Evolutionary conservation across 257 asterid species (phyloP), one percentile per base, ranked within the genome.

Genomic region (Penstemon eatonii): DNA sequence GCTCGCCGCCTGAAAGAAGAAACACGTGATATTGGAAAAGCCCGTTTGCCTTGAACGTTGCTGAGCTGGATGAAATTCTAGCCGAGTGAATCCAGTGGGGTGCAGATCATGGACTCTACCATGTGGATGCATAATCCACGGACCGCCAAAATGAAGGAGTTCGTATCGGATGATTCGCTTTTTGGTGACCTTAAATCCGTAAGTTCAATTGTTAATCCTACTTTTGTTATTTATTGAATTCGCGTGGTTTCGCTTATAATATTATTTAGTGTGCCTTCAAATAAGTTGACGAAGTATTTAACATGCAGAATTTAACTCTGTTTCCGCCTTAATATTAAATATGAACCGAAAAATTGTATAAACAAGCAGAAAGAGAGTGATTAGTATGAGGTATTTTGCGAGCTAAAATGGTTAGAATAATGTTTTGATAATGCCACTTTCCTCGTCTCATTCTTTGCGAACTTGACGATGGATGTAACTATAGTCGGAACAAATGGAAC

Each of bases 101-200:
- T 91, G 77, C 97, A 88, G 82, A 75, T 83, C 67, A 91, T 91
- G 89, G 97, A 91, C 70, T 81, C 72, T 33, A 91, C 97, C 68
- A 88, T 91, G 97, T 91, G 89, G 90, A 82, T 91, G 88, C 97
- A 91, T 75, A 71, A 91, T 56, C 96, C 97, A 3, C 80, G 96
- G 72, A 83, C 92, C 3, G 81, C 81, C 5, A 81, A 87, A 76
- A 88, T 86, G 92, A 79, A 4, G 73, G 91, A 86, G 49, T 88
- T 86, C 67, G 78, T 91, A 18, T 46, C 66, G 5, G 85, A 85
- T 75, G 43, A 82, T 3, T 63, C 78, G 0, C 65, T 13, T 7
- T 90, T 90, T 15, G 97, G 97, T 15, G 68, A 77, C n/a, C 86
- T 90, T 68, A 86, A 83, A 81, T 68, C 85, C 38, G 97, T 90